Conservation (phyloP, 306 rosid species). For the Erythrophleum fordii region DNA sequence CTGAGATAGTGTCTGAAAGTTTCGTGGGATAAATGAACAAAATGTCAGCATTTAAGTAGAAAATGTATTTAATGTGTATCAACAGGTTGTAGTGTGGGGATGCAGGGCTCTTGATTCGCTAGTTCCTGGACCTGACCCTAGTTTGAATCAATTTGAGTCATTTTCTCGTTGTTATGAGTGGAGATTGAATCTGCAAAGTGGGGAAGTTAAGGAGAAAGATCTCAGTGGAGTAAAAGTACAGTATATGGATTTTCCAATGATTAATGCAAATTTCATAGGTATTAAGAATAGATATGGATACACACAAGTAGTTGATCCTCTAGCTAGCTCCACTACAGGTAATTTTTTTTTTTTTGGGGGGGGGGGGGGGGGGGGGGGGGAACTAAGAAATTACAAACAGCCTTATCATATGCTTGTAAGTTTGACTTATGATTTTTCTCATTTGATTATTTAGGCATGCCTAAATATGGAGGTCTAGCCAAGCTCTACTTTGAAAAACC, state of each 20-base stretch:
- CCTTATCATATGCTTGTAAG: not conserved
- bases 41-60: not conserved
- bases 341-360: too few relatives aligned
- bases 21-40: not conserved
- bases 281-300: slow-evolving; percentile 48
- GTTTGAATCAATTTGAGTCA: slow-evolving; percentile 40
- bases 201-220: slow-evolving; percentile 42
- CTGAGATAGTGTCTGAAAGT: not conserved
- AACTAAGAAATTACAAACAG: not conserved
- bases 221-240: slow-evolving; percentile 27
- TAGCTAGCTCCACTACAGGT: slow-evolving; percentile 39
- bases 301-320: slow-evolving; percentile 49
- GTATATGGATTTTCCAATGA: slow-evolving; percentile 55
- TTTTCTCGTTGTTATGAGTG: slow-evolving; percentile 51
- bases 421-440: not conserved
- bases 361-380: too few relatives aligned
- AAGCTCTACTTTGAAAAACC: slow-evolving; percentile 50
- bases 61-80: not conserved
- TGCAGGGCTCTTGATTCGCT: slow-evolving; percentile 57
- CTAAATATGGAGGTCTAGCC: slow-evolving; percentile 53
- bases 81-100: slow-evolving; percentile 61
- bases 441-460: slow-evolving; percentile 27
- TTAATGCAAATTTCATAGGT: slow-evolving; percentile 44
- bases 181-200: slow-evolving; percentile 52
- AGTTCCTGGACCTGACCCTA: slow-evolving; percentile 43